Evolutionary conservation across 2,329 filamentous ascomycete species (phyloP).

Genomic region (Ascocoryne sarcoides): DNA sequence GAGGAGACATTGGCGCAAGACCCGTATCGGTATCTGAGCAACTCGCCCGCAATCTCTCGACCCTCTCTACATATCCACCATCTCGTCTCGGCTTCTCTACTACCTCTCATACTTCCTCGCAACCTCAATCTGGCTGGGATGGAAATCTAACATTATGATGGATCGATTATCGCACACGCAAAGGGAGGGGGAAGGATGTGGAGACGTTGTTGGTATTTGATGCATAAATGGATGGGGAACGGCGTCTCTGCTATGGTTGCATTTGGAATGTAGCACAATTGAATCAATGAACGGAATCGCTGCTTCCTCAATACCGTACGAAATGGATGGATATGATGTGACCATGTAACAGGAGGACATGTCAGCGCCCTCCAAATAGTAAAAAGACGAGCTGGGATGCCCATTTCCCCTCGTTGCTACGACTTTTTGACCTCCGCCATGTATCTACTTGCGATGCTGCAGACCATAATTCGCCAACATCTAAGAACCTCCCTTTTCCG

Average conservation of each 20-base stretch:
- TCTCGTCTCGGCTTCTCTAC: conserved; percentile 7
- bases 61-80: conserved; percentile 8
- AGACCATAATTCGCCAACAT: too few species aligned
- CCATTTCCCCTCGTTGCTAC: too few species aligned
- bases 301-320: too few species aligned
- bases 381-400: too few species aligned
- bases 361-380: too few species aligned
- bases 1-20: conserved; percentile 99
- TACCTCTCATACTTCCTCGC: conserved; percentile 5
- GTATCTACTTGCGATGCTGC: too few species aligned
- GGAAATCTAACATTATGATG: conserved; percentile 4
- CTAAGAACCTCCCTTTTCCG: too few species aligned
- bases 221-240: background rate
- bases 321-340: too few species aligned
- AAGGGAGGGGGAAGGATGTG: background rate
- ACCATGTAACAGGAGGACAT: too few species aligned
- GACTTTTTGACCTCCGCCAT: too few species aligned
- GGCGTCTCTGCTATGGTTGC: conserved; percentile 2
- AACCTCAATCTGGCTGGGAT: conserved; percentile 2
- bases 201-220: conserved; percentile 1
- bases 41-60: conserved; percentile 32
- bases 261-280: conserved; percentile 3
- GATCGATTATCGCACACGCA: background rate
- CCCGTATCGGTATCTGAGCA: conserved; percentile 93
- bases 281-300: too few species aligned